These are phyloP conservation scores for Anaeromyces robustus DNA, from an alignment of 192 early-diverging fungal genomes.

Conservation along the genomic window DNA sequence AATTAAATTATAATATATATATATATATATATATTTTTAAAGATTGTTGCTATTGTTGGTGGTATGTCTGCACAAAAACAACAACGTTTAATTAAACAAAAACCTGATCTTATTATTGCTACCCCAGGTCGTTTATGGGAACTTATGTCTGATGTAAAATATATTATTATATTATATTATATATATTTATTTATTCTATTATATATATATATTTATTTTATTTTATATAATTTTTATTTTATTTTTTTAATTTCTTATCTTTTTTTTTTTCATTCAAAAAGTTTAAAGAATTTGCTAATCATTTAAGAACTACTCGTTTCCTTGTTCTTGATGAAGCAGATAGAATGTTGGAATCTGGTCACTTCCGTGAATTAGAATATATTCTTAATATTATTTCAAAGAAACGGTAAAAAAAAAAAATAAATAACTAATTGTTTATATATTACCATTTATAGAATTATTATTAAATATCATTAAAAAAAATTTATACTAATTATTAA, in stretches of 20 bases:
- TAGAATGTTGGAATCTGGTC: constrained; percentile 63
- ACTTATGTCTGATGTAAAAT: constrained; percentile 27
- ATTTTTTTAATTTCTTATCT: not conserved
- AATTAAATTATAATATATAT: no score
- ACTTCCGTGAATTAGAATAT: constrained; percentile 54
- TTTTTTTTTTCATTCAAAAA: not conserved
- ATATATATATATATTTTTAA: constrained; percentile 9
- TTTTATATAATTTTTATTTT: no score
- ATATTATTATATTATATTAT: no score
- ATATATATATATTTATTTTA: no score
- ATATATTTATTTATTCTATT: no score
- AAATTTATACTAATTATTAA: no score
- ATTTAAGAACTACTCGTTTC: not conserved
- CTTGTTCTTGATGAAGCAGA: constrained; percentile 68
- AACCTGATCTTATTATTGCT: constrained; percentile 60
- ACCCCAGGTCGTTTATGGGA: constrained; percentile 71
- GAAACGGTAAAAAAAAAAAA: not conserved
- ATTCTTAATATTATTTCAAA: constrained; percentile 35
- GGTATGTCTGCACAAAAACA: constrained; percentile 92
- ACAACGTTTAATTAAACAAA: constrained; percentile 43
- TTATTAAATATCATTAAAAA: constrained; percentile 3
- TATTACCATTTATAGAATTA: not conserved
- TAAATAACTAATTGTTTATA: no score
- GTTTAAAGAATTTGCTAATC: not conserved
- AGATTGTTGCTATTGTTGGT: constrained; percentile 73